Evolutionary conservation across 1,284 basidiomycete species (phyloP).

Genomic region (Cerioporus squamosus): DNA sequence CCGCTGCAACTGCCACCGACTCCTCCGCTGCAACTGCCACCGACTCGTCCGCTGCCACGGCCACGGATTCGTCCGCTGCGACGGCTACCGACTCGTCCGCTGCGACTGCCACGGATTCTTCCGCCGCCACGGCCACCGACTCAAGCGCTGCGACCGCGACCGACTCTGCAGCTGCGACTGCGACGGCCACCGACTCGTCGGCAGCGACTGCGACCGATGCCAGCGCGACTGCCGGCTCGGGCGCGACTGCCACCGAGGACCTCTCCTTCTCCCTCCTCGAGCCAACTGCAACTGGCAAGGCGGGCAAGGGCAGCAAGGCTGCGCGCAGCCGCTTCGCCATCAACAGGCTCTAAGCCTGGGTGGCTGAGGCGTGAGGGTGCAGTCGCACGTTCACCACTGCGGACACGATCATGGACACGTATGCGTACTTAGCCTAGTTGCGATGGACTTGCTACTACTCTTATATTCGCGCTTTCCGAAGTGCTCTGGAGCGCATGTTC

Average conservation of each 20-base stretch:
- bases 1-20: no score
- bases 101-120: background rate
- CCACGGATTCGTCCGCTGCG: no score
- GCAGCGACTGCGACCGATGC: no score
- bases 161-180: background rate
- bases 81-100: background rate
- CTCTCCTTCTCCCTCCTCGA: background rate
- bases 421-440: background rate
- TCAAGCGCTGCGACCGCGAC: background rate
- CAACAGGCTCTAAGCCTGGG: background rate
- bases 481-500: slow-evolving; percentile 3
- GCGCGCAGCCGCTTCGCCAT: background rate
- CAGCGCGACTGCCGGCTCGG: background rate
- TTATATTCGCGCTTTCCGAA: background rate
- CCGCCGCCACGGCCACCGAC: background rate
- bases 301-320: no score
- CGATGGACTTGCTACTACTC: background rate
- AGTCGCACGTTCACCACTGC: no score
- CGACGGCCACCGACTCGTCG: no score
- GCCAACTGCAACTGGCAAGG: background rate
- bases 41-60: no score
- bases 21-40: no score
- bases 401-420: background rate
- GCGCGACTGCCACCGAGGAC: no score
- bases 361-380: no score